Evolutionary conservation across 2,329 filamentous ascomycete species (phyloP).

Genomic region (Paraphoma chrysanthemicola): DNA sequence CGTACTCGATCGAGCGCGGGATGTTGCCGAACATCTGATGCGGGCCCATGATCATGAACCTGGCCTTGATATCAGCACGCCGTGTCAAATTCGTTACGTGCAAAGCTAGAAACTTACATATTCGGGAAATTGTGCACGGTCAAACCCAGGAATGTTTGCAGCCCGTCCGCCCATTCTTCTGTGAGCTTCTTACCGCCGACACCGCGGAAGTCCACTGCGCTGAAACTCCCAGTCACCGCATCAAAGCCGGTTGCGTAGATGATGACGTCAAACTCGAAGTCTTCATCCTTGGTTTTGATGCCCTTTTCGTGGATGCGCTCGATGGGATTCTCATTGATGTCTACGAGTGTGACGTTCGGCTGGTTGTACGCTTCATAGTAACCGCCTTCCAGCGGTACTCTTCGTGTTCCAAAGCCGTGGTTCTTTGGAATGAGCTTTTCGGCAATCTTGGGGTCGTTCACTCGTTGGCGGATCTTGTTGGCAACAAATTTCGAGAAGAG

Average conservation of each 20-base stretch:
- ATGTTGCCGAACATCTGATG: constrained; percentile 56
- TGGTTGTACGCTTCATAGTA: constrained; percentile 52
- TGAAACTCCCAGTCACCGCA: constrained; percentile 45
- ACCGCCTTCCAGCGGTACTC: constrained; percentile 51
- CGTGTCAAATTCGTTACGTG: background rate
- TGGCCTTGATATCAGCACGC: background rate
- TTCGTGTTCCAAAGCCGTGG: constrained; percentile 51
- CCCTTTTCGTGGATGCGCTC: constrained; percentile 41
- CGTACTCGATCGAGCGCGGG: constrained; percentile 52
- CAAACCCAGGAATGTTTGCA: constrained; percentile 36
- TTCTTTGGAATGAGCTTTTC: constrained; percentile 51
- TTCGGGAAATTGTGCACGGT: constrained; percentile 38
- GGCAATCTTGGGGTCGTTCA: constrained; percentile 52
- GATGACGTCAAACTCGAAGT: constrained; percentile 48
- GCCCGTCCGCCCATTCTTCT: constrained; percentile 26
- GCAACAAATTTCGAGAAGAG: constrained; percentile 35
- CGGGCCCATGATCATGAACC: constrained; percentile 52
- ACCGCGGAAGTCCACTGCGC: constrained; percentile 24
- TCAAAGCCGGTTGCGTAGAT: constrained; percentile 53
- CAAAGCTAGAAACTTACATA: constrained; percentile 25
- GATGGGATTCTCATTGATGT: constrained; percentile 48
- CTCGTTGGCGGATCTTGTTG: constrained; percentile 44
- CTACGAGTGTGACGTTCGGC: constrained; percentile 47
- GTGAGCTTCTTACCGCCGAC: constrained; percentile 15
- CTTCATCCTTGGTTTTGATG: constrained; percentile 48